These are phyloP conservation scores for Evernia prunastri DNA, from an alignment of 495 filamentous ascomycete genomes.

Conservation along the genomic window DNA sequence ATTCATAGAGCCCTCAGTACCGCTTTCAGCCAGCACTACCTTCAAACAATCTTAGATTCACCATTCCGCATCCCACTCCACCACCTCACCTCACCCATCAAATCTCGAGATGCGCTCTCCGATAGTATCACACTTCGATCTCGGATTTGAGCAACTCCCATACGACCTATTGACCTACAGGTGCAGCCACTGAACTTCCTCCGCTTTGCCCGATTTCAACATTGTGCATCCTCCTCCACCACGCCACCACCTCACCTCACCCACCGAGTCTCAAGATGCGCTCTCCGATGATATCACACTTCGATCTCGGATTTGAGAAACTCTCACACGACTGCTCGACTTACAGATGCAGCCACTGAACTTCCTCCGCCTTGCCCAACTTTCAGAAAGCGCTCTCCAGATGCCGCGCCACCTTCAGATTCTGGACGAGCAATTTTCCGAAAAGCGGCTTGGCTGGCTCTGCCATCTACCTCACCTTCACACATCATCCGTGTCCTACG, in stretches of 20 bases:
- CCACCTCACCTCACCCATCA: background rate
- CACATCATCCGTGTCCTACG: too few species aligned
- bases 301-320: background rate
- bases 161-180: too few species aligned
- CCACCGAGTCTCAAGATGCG: background rate
- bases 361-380: background rate
- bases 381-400: background rate
- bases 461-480: too few species aligned
- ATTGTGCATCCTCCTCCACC: background rate
- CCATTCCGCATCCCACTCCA: too few species aligned
- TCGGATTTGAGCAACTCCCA: background rate
- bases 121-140: background rate
- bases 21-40: too few species aligned
- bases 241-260: too few species aligned
- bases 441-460: too few species aligned
- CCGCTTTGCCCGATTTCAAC: background rate
- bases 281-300: too few species aligned
- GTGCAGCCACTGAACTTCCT: background rate
- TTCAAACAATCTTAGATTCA: too few species aligned
- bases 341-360: background rate
- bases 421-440: background rate
- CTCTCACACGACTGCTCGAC: too few species aligned
- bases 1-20: too few species aligned
- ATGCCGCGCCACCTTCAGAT: background rate
- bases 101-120: background rate